phyloP scores from a whole-genome alignment of 2,329 filamentous ascomycete species.

The Penicillium sp. region DNA sequence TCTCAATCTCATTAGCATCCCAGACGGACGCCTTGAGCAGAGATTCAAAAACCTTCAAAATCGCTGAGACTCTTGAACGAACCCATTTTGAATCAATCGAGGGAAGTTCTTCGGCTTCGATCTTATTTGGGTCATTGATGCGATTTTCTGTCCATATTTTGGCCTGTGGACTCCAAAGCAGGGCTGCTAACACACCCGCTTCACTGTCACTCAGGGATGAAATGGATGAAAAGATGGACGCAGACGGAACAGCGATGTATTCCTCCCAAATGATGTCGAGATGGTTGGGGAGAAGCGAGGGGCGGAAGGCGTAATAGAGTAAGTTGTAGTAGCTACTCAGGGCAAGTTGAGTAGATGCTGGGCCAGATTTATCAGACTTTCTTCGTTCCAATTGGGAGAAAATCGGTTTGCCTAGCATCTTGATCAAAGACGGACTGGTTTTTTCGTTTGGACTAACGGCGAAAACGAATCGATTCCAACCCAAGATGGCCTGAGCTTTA shows the following conservation, averaged over 20 bases:
- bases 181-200: slow-evolving; percentile 68
- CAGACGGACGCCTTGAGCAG: slow-evolving; percentile 54
- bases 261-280: slow-evolving; percentile 77
- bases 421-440: slow-evolving; percentile 56
- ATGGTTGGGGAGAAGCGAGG: slow-evolving; percentile 63
- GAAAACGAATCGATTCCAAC: slow-evolving; percentile 84
- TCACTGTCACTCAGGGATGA: slow-evolving; percentile 60
- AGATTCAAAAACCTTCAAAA: slow-evolving; percentile 63
- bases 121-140: slow-evolving; percentile 60
- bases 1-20: slow-evolving; percentile 43
- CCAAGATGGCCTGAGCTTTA: slow-evolving; percentile 74
- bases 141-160: slow-evolving; percentile 74
- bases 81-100: slow-evolving; percentile 85
- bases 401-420: slow-evolving; percentile 68
- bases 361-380: slow-evolving; percentile 50
- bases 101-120: slow-evolving; percentile 74
- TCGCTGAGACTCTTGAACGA: slow-evolving; percentile 64
- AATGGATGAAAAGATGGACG: slow-evolving; percentile 53
- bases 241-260: slow-evolving; percentile 66
- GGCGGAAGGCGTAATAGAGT: slow-evolving; percentile 78
- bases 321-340: slow-evolving; percentile 77
- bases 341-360: slow-evolving; percentile 56
- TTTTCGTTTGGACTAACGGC: slow-evolving; percentile 65
- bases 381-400: slow-evolving; percentile 68
- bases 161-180: slow-evolving; percentile 55